These are phyloP conservation scores for Barbarea vulgaris DNA, from an alignment of 345 rosid species.

Conservation along the genomic window DNA sequence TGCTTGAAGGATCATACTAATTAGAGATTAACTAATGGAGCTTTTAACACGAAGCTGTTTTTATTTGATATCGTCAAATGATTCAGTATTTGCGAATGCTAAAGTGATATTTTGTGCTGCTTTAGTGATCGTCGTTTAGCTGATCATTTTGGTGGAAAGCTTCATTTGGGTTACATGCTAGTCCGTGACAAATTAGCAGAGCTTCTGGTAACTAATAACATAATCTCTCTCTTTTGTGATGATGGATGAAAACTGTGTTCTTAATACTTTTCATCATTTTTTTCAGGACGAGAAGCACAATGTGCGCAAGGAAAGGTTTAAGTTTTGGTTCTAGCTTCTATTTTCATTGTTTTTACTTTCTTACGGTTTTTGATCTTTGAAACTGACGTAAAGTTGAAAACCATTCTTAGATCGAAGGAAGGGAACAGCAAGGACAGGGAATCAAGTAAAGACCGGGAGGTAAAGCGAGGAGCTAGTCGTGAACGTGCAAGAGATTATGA, in stretches of 20 bases:
- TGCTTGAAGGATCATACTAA: constrained; percentile 57
- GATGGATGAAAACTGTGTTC: not conserved
- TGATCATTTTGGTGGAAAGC: constrained; percentile 98
- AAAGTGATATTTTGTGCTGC: constrained; percentile 31
- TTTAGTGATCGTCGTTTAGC: constrained; percentile 96
- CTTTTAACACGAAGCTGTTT: constrained; percentile 8
- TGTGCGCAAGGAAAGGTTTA: constrained; percentile 57
- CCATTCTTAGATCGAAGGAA: constrained; percentile 63
- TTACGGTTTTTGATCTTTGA: not conserved
- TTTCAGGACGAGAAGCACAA: constrained; percentile 78
- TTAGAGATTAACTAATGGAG: constrained; percentile 38
- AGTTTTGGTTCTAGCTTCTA: constrained; percentile 50
- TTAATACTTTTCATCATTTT: constrained; percentile 15
- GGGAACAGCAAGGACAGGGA: constrained; percentile 60
- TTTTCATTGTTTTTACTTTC: not conserved
- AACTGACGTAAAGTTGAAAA: not conserved
- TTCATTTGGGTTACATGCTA: constrained; percentile 93
- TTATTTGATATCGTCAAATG: not conserved
- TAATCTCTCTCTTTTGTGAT: not conserved
- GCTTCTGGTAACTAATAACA: constrained; percentile 62
- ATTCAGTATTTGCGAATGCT: constrained; percentile 11
- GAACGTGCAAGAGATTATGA: constrained; percentile 75
- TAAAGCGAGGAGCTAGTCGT: constrained; percentile 58
- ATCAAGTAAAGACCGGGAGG: constrained; percentile 61
- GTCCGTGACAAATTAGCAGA: constrained; percentile 86